Evolutionary conservation across 495 filamentous ascomycete genomes (phyloP).

Genomic region (Penicillium paxilli): DNA sequence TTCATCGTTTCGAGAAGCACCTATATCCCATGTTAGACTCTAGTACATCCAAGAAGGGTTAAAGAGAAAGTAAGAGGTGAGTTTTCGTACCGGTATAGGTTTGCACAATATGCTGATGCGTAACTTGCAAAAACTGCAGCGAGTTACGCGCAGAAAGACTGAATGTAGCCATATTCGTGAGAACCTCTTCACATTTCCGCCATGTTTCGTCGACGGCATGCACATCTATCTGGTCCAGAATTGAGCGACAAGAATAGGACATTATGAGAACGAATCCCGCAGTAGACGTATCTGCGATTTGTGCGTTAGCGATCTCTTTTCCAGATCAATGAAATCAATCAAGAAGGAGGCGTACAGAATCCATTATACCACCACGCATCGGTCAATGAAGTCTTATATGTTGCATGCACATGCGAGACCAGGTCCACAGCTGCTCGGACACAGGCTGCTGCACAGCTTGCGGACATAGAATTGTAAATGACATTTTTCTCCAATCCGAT

Average conservation of each 20-base stretch:
- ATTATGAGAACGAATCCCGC: constrained; percentile 43
- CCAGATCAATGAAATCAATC: not conserved
- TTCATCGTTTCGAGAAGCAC: constrained; percentile 4
- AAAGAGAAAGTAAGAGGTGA: not conserved
- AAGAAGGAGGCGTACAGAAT: constrained; percentile 34
- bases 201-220: constrained; percentile 23
- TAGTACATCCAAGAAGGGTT: not conserved
- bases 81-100: constrained; percentile 16
- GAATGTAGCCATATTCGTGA: constrained; percentile 29
- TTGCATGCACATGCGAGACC: constrained; percentile 35
- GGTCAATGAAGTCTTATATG: constrained; percentile 36
- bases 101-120: constrained; percentile 25
- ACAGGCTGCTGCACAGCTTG: constrained; percentile 40
- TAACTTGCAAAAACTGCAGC: constrained; percentile 32
- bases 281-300: constrained; percentile 38
- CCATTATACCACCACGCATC: constrained; percentile 52
- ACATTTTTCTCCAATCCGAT: constrained; percentile 16
- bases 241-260: constrained; percentile 29
- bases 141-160: constrained; percentile 32
- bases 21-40: not conserved
- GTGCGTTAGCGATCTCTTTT: not conserved
- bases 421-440: constrained; percentile 40
- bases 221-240: constrained; percentile 20
- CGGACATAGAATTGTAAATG: constrained; percentile 36
- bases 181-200: constrained; percentile 30